Percentiles rank a stretch among this genome's conserved stretches.
These are phyloP conservation scores for Fusarium odoratissimum DNA, from an alignment of 2,329 filamentous ascomycete species.

Conservation along the genomic window DNA sequence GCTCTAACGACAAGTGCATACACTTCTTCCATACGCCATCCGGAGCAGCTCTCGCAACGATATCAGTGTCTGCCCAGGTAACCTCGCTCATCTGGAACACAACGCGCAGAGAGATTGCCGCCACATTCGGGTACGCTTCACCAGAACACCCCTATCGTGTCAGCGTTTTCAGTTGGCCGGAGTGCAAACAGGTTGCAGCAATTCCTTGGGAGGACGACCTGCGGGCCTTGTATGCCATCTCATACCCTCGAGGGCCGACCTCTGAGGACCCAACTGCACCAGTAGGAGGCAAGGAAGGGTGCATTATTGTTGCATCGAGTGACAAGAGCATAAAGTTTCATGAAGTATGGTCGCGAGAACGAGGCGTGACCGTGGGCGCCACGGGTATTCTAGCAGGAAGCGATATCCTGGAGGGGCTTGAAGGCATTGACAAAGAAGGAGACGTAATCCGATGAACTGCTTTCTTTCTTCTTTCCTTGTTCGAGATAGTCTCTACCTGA, in stretches of 20 bases:
- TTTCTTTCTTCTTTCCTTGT: not conserved
- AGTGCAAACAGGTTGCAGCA: slow-evolving; percentile 84
- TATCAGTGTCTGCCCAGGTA: slow-evolving; percentile 92
- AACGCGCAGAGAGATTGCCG: slow-evolving; percentile 86
- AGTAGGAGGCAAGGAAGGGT: slow-evolving; percentile 57
- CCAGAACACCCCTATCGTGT: slow-evolving; percentile 91
- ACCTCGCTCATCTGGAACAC: slow-evolving; percentile 92
- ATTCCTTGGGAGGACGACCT: slow-evolving; percentile 86
- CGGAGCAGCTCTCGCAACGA: slow-evolving; percentile 86
- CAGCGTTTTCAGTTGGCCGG: slow-evolving; percentile 94
- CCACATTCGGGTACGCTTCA: slow-evolving; percentile 93
- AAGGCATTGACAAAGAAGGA: slow-evolving; percentile 81
- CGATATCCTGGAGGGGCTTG: slow-evolving; percentile 83
- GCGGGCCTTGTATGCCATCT: slow-evolving; percentile 86
- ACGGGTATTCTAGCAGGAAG: slow-evolving; percentile 80
- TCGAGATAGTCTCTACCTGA: not conserved
- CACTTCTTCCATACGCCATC: slow-evolving; percentile 93
- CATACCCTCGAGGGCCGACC: slow-evolving; percentile 72
- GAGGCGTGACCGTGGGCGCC: slow-evolving; percentile 63
- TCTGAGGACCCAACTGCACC: slow-evolving; percentile 40
- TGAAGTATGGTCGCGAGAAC: slow-evolving; percentile 84
- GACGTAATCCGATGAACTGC: slow-evolving; percentile 73
- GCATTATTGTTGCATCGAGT: slow-evolving; percentile 90
- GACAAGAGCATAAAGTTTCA: slow-evolving; percentile 96
- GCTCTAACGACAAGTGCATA: slow-evolving; percentile 93